Conservation (phyloP, 106 monocot genomes). For the Narthecium ossifragum region DNA sequence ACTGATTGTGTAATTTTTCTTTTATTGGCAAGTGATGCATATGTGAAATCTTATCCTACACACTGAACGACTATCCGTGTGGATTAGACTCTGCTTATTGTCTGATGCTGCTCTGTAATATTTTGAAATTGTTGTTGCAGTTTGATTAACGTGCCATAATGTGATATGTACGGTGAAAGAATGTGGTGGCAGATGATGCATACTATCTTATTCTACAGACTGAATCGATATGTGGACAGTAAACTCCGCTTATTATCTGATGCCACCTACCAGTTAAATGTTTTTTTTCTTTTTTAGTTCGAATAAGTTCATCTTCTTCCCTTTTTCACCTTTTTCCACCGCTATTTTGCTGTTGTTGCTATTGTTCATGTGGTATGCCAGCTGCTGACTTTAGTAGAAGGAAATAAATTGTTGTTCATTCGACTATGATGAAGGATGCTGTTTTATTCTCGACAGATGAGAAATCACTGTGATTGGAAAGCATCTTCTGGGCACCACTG, state of each 20-base stretch:
- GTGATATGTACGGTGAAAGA: neutral
- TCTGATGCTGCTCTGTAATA: neutral
- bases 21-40: neutral
- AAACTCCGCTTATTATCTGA: constrained; percentile 31
- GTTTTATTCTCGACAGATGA: too few relatives aligned
- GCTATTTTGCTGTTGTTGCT: too few relatives aligned
- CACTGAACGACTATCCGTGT: neutral
- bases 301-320: neutral
- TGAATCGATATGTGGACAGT: constrained; percentile 16
- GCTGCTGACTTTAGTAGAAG: too few relatives aligned
- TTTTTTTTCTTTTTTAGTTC: neutral
- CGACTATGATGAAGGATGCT: too few relatives aligned
- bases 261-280: neutral
- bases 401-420: too few relatives aligned
- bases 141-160: neutral
- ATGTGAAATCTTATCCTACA: neutral
- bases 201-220: constrained; percentile 24
- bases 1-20: neutral
- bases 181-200: constrained; percentile 17
- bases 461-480: too few relatives aligned
- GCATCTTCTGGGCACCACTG: too few relatives aligned
- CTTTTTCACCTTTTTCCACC: neutral
- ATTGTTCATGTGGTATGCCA: too few relatives aligned
- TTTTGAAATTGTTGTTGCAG: too few relatives aligned
- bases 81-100: constrained; percentile 9